phyloP scores from a whole-genome alignment of 2,329 filamentous ascomycete genomes.

The Colletotrichum sp. region DNA sequence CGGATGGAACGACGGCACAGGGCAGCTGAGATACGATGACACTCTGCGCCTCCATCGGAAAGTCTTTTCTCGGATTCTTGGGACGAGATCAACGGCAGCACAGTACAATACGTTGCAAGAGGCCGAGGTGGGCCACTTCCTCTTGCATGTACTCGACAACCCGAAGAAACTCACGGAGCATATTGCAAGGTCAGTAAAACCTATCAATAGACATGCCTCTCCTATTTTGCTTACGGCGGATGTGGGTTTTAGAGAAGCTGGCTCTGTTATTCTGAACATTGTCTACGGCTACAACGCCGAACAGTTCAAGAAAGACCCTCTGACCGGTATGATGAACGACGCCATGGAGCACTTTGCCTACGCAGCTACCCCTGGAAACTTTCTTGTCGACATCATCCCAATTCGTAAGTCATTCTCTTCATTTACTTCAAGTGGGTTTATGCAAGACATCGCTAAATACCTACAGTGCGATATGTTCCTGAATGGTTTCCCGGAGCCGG shows the following conservation, averaged over 20 bases:
- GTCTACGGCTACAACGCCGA: background rate
- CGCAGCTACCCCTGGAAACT: background rate
- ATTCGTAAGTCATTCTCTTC: background rate
- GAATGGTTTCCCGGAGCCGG: constrained; percentile 19
- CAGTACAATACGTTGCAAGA: constrained; percentile 49
- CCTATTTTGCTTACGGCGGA: rapidly evolving
- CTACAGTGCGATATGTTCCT: constrained; percentile 28
- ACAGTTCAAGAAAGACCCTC: background rate
- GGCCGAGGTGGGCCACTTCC: constrained; percentile 45
- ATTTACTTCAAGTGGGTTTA: rapidly evolving
- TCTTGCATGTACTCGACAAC: constrained; percentile 44
- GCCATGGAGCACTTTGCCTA: background rate
- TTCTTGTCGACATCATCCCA: constrained; percentile 18
- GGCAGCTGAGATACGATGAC: constrained; percentile 39
- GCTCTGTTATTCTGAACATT: background rate
- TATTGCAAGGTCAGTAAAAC: constrained; percentile 41
- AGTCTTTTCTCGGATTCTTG: constrained; percentile 46
- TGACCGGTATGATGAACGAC: background rate
- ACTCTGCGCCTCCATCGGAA: constrained; percentile 47
- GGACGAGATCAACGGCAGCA: constrained; percentile 40
- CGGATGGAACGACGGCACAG: constrained; percentile 43
- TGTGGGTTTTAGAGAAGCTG: background rate
- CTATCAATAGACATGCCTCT: background rate
- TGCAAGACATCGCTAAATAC: background rate
- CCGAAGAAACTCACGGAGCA: constrained; percentile 44